phyloP scores from a whole-genome alignment of 306 rosid species.

The Rosa rugosa region DNA sequence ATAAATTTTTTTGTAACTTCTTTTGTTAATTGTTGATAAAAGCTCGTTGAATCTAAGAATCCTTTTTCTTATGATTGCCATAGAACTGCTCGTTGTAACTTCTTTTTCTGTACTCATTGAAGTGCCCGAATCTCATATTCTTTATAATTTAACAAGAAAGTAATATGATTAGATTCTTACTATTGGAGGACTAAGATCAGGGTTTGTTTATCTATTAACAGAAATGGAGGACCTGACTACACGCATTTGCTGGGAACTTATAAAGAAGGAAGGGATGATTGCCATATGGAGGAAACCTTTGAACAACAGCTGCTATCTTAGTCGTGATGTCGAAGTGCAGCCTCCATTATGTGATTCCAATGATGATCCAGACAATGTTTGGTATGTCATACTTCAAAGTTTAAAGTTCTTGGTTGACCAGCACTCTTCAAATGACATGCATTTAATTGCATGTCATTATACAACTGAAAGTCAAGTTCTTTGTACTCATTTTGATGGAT shows the following conservation, averaged over 20 bases:
- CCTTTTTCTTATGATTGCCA: conserved; percentile 29
- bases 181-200: conserved; percentile 9
- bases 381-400: conserved; percentile 47
- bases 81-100: no score
- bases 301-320: conserved; percentile 74
- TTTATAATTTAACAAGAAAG: conserved; percentile 16
- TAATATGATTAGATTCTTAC: conserved; percentile 9
- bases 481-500: not conserved
- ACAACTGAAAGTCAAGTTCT: not conserved
- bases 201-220: conserved; percentile 36
- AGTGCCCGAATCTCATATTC: not conserved
- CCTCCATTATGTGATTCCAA: conserved; percentile 72
- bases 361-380: conserved; percentile 82
- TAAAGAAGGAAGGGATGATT: conserved; percentile 72
- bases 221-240: conserved; percentile 74
- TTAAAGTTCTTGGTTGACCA: conserved; percentile 9
- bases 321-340: conserved; percentile 46
- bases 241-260: conserved; percentile 80
- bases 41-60: conserved; percentile 29
- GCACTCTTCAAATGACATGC: not conserved
- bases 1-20: conserved; percentile 4
- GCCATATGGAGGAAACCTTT: conserved; percentile 88
- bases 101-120: conserved; percentile 6
- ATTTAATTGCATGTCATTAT: not conserved
- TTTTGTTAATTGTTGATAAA: conserved; percentile 14